A percentile compares a stretch with the other conserved stretches of the same genome.
Conservation (phyloP, 306 rosid species). For the Medicago ruthenica region DNA sequence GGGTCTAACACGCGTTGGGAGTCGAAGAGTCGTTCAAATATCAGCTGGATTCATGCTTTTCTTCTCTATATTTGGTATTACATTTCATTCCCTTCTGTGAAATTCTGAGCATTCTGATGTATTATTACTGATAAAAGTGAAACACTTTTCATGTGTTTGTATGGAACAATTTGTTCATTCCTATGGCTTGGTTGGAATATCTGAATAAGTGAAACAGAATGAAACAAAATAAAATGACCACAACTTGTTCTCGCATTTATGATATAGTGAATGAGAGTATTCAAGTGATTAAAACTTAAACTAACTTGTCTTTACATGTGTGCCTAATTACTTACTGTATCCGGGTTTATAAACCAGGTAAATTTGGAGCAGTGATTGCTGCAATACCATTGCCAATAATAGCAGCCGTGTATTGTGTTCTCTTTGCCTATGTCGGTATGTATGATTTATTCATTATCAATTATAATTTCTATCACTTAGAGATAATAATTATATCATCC, state of each 20-base stretch:
- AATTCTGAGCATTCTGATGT: not conserved
- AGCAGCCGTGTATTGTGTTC: constrained; percentile 86
- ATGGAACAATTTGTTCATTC: not conserved
- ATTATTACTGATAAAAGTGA: not conserved
- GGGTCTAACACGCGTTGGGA: constrained; percentile 86
- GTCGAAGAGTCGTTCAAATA: constrained; percentile 79
- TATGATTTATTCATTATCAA: not conserved
- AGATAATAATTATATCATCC: not conserved
- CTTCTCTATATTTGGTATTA: constrained; percentile 81
- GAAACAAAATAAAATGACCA: not conserved
- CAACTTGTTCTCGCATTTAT: not conserved
- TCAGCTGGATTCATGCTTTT: constrained; percentile 84
- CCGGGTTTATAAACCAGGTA: constrained; percentile 60
- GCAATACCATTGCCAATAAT: constrained; percentile 81
- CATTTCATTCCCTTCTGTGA: not conserved
- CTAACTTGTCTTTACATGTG: not conserved
- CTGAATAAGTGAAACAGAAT: not conserved
- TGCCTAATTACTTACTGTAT: constrained; percentile 24
- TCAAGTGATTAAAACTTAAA: too few species aligned
- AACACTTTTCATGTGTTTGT: constrained; percentile 16
- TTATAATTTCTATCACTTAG: not conserved
- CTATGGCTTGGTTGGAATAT: not conserved
- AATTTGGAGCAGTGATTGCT: constrained; percentile 92
- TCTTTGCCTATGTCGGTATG: constrained; percentile 85
- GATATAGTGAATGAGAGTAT: too few species aligned